Evolutionary conservation across 768 basidiomycete genomes (phyloP), one percentile per base, ranked within the genome.

Genomic region (Mrakia hoshinonis): DNA sequence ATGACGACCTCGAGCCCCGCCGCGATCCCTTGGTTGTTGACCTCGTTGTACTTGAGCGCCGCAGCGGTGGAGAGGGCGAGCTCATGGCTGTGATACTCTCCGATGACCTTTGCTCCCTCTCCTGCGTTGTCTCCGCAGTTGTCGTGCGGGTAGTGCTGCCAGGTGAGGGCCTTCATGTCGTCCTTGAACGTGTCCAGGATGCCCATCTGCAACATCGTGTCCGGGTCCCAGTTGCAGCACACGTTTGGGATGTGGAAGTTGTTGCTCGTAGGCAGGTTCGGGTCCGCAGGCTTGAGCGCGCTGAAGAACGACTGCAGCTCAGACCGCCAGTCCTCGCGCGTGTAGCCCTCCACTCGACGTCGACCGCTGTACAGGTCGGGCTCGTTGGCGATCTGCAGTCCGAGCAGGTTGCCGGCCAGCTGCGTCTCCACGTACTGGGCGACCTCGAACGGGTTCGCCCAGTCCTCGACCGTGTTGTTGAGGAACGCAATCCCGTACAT

Each of bases 331-430:
- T 85, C 81, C 22, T 73, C 78, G 3, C 72, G 73, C 10, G 67
- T 75, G 75, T 79, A 81, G n/a, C 73, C n/a, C 71, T 65, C 34
- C 76, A 72, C 47, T 76, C 76, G 26, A 69, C 75, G 65, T 79
- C 70, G 79, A 52, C 77, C 77, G 6, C 74, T 71, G 69, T 80
- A 80, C 74, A 90, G 83, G 81, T 92, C 89, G 20, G 89, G 89
- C 79, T 90, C 89, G 78, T 91, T 90, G 2, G 86, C 89, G 1
- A 86, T 84, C 58, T 61, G 87, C 10, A 89, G 78, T 0, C 87
- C 89, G n/a, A 87, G 78, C 24, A 91, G 80, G 72, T 85, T 82
- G 62, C 83, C 80, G 1, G 89, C 89, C 1, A 91, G 81, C 71
- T 89, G 86, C 22, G 78, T 73, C 76, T 89, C 83, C 4, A 85